These are phyloP conservation scores for Dictyostelium discoideum DNA, from an alignment of 78 protist genomes.

Conservation along the genomic window dicty_2.7 NC_007088.5:767501-768000, in stretches of 20 bases:
- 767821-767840: too few relatives aligned
- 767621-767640: too few relatives aligned
- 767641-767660: neutral
- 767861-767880: neutral
- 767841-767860: too few relatives aligned
- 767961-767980: too few relatives aligned
- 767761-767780: neutral
- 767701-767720: neutral
- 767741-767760: too few relatives aligned
- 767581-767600: neutral
- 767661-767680: neutral
- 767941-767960: neutral
- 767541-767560: neutral
- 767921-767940: too few relatives aligned
- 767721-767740: neutral
- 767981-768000: neutral
- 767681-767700: neutral
- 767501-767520: neutral
- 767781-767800: too few relatives aligned
- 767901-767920: neutral
- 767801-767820: neutral
- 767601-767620: neutral
- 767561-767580: neutral
- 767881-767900: neutral
- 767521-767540: neutral